These are phyloP conservation scores for Fusarium liriodendri DNA, from an alignment of 2,329 filamentous ascomycete species.

Conservation along the genomic window DNA sequence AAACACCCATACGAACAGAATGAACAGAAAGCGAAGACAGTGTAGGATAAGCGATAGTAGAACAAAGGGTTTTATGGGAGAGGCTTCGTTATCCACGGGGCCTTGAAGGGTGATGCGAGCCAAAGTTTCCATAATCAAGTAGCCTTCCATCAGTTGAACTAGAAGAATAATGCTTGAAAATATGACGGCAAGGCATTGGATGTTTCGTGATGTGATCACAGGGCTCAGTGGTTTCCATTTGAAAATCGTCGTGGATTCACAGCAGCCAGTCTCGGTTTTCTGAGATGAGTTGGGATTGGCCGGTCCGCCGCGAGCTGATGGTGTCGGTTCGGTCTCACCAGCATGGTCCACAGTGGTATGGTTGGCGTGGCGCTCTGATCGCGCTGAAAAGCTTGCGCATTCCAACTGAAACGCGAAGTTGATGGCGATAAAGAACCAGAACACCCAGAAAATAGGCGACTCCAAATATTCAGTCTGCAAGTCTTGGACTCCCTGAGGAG, in stretches of 20 bases:
- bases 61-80: background rate
- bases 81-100: background rate
- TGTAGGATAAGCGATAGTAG: background rate
- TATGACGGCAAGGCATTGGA: background rate
- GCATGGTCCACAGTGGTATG: background rate
- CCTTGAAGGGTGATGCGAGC: background rate
- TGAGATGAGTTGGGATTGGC: background rate
- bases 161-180: background rate
- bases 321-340: background rate
- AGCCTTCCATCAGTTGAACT: background rate
- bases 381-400: no score
- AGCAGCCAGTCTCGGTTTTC: background rate
- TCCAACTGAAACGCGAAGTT: accelerated
- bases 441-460: background rate
- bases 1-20: background rate
- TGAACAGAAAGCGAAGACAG: background rate
- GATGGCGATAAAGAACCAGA: background rate
- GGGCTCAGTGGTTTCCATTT: background rate
- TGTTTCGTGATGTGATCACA: background rate
- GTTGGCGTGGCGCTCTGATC: background rate
- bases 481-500: background rate
- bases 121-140: background rate
- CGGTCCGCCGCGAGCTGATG: background rate
- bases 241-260: background rate
- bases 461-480: background rate